Conservation (phyloP, 805 yeast genomes). For the Candida xyloterini region DNA sequence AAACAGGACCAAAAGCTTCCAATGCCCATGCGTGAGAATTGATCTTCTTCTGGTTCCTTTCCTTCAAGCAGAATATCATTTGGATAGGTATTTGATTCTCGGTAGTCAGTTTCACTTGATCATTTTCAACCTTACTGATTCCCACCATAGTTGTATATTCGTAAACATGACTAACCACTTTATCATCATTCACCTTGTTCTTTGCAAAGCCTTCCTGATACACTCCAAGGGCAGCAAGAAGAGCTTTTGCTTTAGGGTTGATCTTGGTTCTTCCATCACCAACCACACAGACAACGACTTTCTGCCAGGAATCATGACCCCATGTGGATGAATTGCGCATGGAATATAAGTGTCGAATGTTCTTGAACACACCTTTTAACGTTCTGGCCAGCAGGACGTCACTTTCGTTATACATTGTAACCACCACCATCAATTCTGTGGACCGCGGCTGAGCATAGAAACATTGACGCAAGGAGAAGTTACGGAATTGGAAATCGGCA, state of each 20-base stretch:
- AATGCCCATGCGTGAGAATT: constrained; percentile 97
- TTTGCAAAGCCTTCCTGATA: constrained; percentile 96
- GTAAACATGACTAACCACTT: constrained; percentile 83
- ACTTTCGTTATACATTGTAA: constrained; percentile 89
- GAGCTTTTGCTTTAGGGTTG: constrained; percentile 71
- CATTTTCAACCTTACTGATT: constrained; percentile 56
- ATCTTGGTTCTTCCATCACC: constrained; percentile 90
- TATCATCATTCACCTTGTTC: constrained; percentile 76
- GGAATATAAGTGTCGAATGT: constrained; percentile 71
- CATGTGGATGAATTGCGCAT: constrained; percentile 64
- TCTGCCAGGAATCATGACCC: constrained; percentile 97
- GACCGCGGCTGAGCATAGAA: constrained; percentile 74
- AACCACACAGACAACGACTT: constrained; percentile 82
- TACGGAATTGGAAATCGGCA: constrained; percentile 52
- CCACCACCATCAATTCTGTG: constrained; percentile 81
- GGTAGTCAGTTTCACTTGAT: constrained; percentile 63
- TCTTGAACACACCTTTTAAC: constrained; percentile 85
- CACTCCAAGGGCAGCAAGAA: constrained; percentile 82
- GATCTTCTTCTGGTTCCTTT: constrained; percentile 82
- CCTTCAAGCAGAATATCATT: constrained; percentile 84
- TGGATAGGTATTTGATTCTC: constrained; percentile 78
- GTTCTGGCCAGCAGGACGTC: constrained; percentile 82
- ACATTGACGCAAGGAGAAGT: constrained; percentile 80
- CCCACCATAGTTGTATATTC: constrained; percentile 94
- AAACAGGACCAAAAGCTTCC: constrained; percentile 82